Conservation (phyloP, 345 rosid genomes). For the Citrus sp. region DNA sequence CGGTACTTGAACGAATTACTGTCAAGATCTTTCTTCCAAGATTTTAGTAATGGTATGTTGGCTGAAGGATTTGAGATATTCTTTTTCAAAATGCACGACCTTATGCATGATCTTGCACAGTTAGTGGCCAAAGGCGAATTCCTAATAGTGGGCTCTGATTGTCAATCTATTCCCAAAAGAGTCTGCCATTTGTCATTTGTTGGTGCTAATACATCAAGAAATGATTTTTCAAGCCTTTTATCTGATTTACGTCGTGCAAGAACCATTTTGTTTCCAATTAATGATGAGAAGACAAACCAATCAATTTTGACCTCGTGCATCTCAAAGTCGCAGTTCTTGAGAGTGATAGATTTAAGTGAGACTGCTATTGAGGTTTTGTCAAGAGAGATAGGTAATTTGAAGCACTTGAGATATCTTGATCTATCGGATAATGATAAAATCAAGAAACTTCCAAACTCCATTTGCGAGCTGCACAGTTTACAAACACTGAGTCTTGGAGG, state of each 20-base stretch:
- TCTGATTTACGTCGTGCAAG: background rate
- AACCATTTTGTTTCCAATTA: background rate
- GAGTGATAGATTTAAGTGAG: background rate
- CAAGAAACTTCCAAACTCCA: slow-evolving; percentile 11
- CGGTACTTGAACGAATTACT: slow-evolving; percentile 8
- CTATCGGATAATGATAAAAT: fast-evolving
- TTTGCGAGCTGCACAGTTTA: background rate
- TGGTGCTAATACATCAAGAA: background rate
- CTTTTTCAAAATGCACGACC: slow-evolving; percentile 5
- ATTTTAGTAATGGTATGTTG: fast-evolving
- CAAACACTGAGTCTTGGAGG: background rate
- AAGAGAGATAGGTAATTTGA: slow-evolving; percentile 10
- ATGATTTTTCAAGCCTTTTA: background rate
- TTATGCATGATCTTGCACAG: slow-evolving; percentile 23
- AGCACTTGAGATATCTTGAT: slow-evolving; percentile 22
- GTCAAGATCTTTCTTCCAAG: background rate
- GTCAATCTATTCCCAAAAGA: too few species aligned
- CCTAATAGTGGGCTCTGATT: fast-evolving
- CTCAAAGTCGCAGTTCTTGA: slow-evolving; percentile 3
- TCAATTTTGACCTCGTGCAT: background rate
- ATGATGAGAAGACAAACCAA: background rate
- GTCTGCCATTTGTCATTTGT: slow-evolving; percentile 6
- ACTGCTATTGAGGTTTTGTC: slow-evolving; percentile 9
- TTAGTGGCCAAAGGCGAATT: background rate
- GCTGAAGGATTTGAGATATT: too few species aligned